These are phyloP conservation scores for Pulveroboletus sp. DNA, from an alignment of 768 basidiomycete species.

Conservation along the genomic window DNA sequence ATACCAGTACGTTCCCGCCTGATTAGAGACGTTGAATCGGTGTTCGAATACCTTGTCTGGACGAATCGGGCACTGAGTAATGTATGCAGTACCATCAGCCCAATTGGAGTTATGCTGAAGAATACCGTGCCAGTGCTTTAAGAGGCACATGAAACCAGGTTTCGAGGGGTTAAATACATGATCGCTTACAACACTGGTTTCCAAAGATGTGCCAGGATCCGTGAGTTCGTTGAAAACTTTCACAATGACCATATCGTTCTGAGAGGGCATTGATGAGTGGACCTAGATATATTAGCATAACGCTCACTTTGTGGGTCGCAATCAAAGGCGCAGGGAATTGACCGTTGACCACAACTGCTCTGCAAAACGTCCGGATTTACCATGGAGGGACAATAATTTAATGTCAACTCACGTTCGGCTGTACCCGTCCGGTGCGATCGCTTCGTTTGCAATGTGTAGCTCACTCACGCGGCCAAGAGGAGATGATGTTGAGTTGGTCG, in stretches of 20 bases:
- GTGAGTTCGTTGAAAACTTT: slow-evolving; percentile 45
- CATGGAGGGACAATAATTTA: too few species aligned
- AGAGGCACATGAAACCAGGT: slow-evolving; percentile 13
- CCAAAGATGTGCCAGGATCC: slow-evolving; percentile 44
- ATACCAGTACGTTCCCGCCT: too few species aligned
- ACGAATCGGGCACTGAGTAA: slow-evolving; percentile 49
- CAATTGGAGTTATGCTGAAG: slow-evolving; percentile 28
- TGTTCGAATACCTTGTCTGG: too few species aligned
- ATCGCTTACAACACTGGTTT: slow-evolving; percentile 40
- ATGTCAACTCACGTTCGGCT: too few species aligned
- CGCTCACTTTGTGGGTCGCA: slow-evolving; percentile 32
- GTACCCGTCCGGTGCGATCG: too few species aligned
- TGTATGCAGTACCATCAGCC: slow-evolving; percentile 35
- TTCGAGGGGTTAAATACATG: background rate
- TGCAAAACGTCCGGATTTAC: slow-evolving; percentile 14
- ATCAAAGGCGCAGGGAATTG: slow-evolving; percentile 49
- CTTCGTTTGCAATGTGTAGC: too few species aligned
- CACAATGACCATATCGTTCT: slow-evolving; percentile 40
- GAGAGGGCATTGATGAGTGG: background rate
- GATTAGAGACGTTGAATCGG: too few species aligned
- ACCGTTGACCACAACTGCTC: slow-evolving; percentile 43
- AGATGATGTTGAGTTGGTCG: too few species aligned
- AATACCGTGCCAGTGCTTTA: slow-evolving; percentile 34
- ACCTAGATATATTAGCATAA: background rate
- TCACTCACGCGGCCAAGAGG: too few species aligned